Base-by-base conservation (phyloP, 441 rosid genomes). In the Erodium texanum region DNA sequence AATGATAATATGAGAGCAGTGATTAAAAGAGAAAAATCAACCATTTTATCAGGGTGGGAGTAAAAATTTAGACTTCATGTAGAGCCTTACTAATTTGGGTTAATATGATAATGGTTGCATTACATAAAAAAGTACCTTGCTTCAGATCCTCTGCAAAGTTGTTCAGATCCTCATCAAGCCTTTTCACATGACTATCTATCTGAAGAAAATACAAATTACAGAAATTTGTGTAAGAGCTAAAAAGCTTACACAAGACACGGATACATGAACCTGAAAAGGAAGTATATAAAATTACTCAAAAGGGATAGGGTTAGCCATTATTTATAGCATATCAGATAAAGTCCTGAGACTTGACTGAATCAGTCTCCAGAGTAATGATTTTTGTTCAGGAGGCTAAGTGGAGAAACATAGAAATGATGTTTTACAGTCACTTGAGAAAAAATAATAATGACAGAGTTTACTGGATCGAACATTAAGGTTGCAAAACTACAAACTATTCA, bases 121-220 rank as follows among this genome's bases (percentile, higher is more conserved):
- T 62, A 16, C 65, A 62, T 24, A 23, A 15, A 48, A 14, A 48
- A n/a, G 10, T 76, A 94, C 99, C 99, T 74, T 84, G 93, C 87
- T 92, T 94, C 77, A 94, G 78, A 81, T 94, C 99, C 76, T 94
- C 99, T 22, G 96, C 80, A 79, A 94, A 94, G 78, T 82, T 78
- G 82, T 86, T 90, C 72, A 94, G 80, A 79, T 94, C 99, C 79
- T 92, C 99, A 64, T 94, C 96, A 18, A 94, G 93, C 65, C 98
- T 84, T 78, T 88, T 94, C 64, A 88, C 77, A 71, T 92, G 98
- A 83, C 98, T 86, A 78, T 90, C 98, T 76, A 94, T 86, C 99
- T 94, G 86, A 64, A 83, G 68, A 38, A 68, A 59, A 41, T 63
- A 27, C 63, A 27, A 72, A 68, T 24, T 16, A 36, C 22, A 65